Conservation (phyloP, 73 alveolate genomes). For the Tetrahymena thermophila region DNA sequence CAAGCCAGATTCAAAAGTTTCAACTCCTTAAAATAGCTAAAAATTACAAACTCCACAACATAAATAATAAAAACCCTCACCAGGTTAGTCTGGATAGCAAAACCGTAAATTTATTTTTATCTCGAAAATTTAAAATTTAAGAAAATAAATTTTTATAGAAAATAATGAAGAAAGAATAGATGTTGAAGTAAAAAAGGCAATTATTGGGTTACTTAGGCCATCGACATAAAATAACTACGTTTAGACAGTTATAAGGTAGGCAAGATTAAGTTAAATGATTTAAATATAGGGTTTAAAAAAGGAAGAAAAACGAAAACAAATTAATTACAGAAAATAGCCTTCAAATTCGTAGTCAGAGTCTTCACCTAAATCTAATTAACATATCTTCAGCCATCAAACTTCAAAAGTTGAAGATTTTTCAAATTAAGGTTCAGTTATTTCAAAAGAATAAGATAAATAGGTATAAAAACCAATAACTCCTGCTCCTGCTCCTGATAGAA, state of each 20-base stretch:
- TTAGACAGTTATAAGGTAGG: not conserved
- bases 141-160: not conserved
- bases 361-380: not conserved
- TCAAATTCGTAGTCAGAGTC: not conserved
- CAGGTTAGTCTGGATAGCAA: not conserved
- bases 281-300: not conserved
- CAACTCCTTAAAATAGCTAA: not conserved
- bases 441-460: not conserved
- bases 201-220: not conserved
- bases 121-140: no score
- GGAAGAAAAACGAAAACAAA: not conserved
- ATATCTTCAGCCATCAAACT: not conserved
- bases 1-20: not conserved
- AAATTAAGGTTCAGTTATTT: not conserved
- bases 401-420: not conserved
- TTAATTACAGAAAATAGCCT: not conserved
- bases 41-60: not conserved
- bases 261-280: not conserved
- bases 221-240: not conserved
- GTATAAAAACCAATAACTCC: not conserved
- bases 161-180: not conserved
- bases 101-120: not conserved
- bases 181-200: not conserved
- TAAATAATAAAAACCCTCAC: not conserved
- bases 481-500: not conserved